Conservation (phyloP, 192 early-diverging fungal genomes). For the Entomortierella beljakovae region DNA sequence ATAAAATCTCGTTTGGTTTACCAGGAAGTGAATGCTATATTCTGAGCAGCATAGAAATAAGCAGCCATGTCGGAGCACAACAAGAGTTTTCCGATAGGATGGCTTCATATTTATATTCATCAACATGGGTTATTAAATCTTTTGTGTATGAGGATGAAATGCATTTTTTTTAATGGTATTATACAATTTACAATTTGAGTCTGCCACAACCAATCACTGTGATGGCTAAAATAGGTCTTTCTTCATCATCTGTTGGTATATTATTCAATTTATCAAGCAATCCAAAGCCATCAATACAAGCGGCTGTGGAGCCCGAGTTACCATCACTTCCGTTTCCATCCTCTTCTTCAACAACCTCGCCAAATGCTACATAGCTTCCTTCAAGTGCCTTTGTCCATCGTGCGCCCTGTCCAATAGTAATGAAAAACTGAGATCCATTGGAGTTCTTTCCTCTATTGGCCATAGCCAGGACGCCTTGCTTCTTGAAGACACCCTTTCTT, state of each 20-base stretch:
- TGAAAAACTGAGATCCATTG: slow-evolving; percentile 53
- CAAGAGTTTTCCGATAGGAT: no score
- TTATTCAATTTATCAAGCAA: slow-evolving; percentile 51
- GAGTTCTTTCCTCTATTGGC: slow-evolving; percentile 52
- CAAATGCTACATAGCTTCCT: slow-evolving; percentile 45
- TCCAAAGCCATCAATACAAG: slow-evolving; percentile 27
- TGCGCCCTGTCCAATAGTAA: slow-evolving; percentile 35
- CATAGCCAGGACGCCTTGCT: slow-evolving; percentile 42
- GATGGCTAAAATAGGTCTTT: slow-evolving; percentile 39
- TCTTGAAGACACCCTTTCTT: slow-evolving; percentile 41
- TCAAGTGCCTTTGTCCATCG: slow-evolving; percentile 46
- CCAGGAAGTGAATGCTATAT: no score
- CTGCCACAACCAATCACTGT: slow-evolving; percentile 48
- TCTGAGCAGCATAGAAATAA: no score
- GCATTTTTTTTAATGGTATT: no score
- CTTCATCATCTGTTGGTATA: slow-evolving; percentile 42
- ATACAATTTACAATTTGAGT: no score
- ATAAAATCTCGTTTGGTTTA: no score
- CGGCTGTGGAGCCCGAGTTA: not conserved
- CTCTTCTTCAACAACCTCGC: slow-evolving; percentile 25
- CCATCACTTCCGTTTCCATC: not conserved
- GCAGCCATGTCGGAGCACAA: no score
- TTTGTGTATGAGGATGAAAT: no score
- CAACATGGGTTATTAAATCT: no score
- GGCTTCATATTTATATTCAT: no score